A percentile compares a stretch with the other conserved stretches of the same genome.
These are phyloP conservation scores for Haematococcus lacustris DNA, from an alignment of 139 green algal genomes.

Conservation along the genomic window DNA sequence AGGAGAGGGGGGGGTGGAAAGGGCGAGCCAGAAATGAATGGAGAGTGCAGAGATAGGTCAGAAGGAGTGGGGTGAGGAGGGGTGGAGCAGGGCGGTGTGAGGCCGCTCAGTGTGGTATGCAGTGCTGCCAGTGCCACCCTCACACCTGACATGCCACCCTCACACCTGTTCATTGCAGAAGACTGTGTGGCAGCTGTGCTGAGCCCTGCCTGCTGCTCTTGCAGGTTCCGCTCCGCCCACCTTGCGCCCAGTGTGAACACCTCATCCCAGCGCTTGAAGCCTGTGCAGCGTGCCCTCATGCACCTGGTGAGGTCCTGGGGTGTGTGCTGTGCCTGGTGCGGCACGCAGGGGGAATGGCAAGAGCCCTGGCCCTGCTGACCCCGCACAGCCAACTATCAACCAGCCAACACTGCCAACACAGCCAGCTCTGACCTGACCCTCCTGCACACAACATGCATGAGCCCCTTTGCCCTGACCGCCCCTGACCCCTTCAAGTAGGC, in stretches of 20 bases:
- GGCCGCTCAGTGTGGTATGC: not conserved
- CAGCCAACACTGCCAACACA: not conserved
- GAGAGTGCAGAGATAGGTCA: too few species aligned
- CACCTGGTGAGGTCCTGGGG: not conserved
- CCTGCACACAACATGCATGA: too few species aligned
- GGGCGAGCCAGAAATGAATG: not conserved
- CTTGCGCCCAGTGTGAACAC: constrained; percentile 8
- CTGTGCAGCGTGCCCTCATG: constrained; percentile 31
- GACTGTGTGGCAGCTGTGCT: not conserved
- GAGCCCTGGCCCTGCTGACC: not conserved
- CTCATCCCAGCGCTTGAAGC: constrained; percentile 12
- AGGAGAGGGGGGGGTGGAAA: not conserved
- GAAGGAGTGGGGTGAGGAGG: too few species aligned
- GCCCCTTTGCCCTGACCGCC: too few species aligned
- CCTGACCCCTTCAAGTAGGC: too few species aligned
- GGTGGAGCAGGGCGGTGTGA: too few species aligned
- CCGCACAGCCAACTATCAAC: not conserved
- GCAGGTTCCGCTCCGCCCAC: not conserved
- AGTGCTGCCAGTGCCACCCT: not conserved
- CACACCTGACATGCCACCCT: too few species aligned
- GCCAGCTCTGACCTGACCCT: not conserved
- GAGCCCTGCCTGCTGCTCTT: not conserved
- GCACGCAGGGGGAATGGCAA: not conserved
- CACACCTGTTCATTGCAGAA: too few species aligned
- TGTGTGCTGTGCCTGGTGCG: too few species aligned